These are phyloP conservation scores for Polyplosphaeria fusca DNA, from an alignment of 495 filamentous ascomycete species.

Conservation along the genomic window DNA sequence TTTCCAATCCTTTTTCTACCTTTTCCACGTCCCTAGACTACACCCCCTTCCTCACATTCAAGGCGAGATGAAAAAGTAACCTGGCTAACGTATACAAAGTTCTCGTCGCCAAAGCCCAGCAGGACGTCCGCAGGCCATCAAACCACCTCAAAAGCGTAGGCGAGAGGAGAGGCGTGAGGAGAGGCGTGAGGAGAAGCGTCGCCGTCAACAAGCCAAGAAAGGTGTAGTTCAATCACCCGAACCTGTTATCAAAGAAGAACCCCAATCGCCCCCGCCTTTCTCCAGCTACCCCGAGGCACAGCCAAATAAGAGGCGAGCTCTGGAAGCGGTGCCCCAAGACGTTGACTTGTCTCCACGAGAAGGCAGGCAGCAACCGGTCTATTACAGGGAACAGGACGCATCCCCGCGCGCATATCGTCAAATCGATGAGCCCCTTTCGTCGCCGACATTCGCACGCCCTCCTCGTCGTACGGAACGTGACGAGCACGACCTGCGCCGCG, in stretches of 20 bases:
- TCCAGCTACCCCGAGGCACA: slow-evolving; percentile 32
- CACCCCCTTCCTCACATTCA: no score
- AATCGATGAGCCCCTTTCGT: slow-evolving; percentile 42
- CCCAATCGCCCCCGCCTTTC: slow-evolving; percentile 75
- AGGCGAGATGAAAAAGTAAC: no score
- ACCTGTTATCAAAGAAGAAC: slow-evolving; percentile 81
- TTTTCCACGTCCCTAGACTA: background rate
- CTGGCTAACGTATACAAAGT: slow-evolving; percentile 4
- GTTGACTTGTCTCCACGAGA: slow-evolving; percentile 51
- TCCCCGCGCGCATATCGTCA: slow-evolving; percentile 22
- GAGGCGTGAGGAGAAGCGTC: slow-evolving; percentile 43
- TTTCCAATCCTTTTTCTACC: background rate
- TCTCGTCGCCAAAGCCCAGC: slow-evolving; percentile 29
- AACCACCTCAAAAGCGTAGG: slow-evolving; percentile 25
- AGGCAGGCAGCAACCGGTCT: slow-evolving; percentile 22
- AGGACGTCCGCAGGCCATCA: slow-evolving; percentile 7
- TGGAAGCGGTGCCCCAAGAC: slow-evolving; percentile 46
- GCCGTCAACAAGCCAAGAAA: slow-evolving; percentile 44
- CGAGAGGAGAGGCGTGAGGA: slow-evolving; percentile 35
- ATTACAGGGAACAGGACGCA: slow-evolving; percentile 32
- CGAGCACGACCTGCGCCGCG: slow-evolving; percentile 56
- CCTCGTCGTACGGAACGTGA: slow-evolving; percentile 48
- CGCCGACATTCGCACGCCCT: slow-evolving; percentile 43
- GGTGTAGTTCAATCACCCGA: slow-evolving; percentile 40
- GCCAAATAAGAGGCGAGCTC: slow-evolving; percentile 49